phyloP scores from a whole-genome alignment of 495 filamentous ascomycete species.

The Trypethelium eluteriae region DNA sequence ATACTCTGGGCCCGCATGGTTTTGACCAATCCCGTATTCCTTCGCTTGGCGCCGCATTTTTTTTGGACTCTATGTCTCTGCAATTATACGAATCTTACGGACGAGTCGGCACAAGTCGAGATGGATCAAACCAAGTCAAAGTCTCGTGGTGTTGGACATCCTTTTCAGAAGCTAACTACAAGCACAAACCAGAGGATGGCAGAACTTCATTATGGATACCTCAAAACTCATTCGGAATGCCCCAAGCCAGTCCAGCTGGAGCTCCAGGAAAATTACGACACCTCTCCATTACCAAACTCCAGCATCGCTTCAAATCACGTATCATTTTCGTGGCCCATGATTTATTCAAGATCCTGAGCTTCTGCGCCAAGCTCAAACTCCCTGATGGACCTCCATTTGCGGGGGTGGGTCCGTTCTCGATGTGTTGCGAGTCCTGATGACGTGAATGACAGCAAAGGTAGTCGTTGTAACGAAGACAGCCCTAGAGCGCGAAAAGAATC shows the following conservation, averaged over 20 bases:
- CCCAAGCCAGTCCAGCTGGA: constrained; percentile 8
- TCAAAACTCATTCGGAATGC: not conserved
- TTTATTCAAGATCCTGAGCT: not conserved
- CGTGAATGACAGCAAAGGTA: constrained; percentile 36
- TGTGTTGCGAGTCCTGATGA: constrained; percentile 28
- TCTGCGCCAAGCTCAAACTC: constrained; percentile 24
- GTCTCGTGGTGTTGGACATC: not conserved
- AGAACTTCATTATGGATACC: not conserved
- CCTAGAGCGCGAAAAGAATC: constrained; percentile 33
- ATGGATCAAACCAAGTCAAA: not conserved
- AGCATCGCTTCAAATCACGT: not conserved
- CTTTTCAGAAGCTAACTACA: too few species aligned
- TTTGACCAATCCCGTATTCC: not conserved
- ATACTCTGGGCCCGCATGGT: not conserved
- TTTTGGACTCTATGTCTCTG: not conserved
- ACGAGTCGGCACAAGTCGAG: not conserved
- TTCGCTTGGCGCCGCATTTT: not conserved
- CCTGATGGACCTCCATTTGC: constrained; percentile 34
- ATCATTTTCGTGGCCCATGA: not conserved
- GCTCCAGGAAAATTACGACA: not conserved
- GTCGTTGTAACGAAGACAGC: constrained; percentile 46
- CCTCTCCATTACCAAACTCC: not conserved
- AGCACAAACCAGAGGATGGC: not conserved
- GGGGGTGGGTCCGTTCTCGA: constrained; percentile 23
- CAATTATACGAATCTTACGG: not conserved